Evolutionary conservation across 1,139 yeast species (phyloP), one percentile per base, ranked within the genome.

Genomic region (Candida sojae): DNA sequence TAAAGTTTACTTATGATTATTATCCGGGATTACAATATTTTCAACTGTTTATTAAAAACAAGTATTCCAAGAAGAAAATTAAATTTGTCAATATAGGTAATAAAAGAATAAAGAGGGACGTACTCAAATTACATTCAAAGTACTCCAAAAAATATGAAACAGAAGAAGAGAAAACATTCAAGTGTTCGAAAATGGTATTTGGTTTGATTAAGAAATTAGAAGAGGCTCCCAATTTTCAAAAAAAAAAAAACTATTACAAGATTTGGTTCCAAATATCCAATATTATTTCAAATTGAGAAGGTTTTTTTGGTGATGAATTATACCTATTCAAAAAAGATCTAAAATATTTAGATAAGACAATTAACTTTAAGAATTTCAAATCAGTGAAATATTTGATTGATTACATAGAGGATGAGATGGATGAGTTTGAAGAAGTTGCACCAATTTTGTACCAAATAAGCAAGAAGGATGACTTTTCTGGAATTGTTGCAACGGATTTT

Each of bases 291-390:
- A 13, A n/a, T 32, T 44, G n/a, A 6, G 7, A 5, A 9, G 13
- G 1, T 49, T 48, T n/a, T n/a, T 41, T 40, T 43, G 40, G 21
- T 2, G 28, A 17, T 29, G 73, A 73, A 3, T 54, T 64, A 29
- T 57, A 57, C 32, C 60, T 59, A 46, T 68, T 62, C 48, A 42
- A 53, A 2, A 54, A 59, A 1, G 76, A 72, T 48, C 56, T 71
- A 37, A 42, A 43, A 1, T 54, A 61, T 1, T 59, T 72, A 44
- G 46, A 60, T 23, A 50, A 54, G 13, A 67, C 64, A 44, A 58
- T 64, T 45, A 60, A 63, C 44, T 65, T 68, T 29, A 45, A 46
- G 3, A 45, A 28, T 17, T 44, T 55, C 12, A n/a, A 39, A 8
- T 43, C 58, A 6, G 44, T 52, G 4, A 23, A 44, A 5, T 61